Conservation (phyloP, 1,284 basidiomycete genomes). For the Sporisorium exsertum region DNA sequence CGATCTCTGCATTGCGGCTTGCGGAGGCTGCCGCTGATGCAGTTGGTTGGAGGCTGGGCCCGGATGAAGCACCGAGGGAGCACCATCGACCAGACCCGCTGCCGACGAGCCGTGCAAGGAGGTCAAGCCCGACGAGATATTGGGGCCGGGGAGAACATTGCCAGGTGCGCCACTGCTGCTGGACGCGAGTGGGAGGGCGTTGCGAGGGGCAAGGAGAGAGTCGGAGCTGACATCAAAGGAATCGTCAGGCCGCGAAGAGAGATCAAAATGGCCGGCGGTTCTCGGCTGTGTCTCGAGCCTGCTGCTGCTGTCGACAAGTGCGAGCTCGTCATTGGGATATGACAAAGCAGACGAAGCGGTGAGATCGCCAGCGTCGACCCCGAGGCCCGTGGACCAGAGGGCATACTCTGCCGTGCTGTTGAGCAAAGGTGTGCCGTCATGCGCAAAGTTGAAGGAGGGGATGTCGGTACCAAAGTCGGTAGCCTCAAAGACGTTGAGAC, state of each 20-base stretch:
- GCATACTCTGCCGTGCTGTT: slow-evolving; percentile 29
- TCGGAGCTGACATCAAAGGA: slow-evolving; percentile 24
- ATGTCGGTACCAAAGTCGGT: slow-evolving; percentile 30
- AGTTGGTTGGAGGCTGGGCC: slow-evolving; percentile 21
- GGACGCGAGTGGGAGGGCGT: background rate
- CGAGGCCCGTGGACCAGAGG: slow-evolving; percentile 33
- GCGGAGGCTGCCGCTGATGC: slow-evolving; percentile 21
- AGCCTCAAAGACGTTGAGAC: slow-evolving; percentile 62
- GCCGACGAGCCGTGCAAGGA: slow-evolving; percentile 16
- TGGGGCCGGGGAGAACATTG: slow-evolving; percentile 13
- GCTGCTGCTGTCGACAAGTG: slow-evolving; percentile 17
- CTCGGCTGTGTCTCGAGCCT: slow-evolving; percentile 36
- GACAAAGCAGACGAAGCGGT: slow-evolving; percentile 23
- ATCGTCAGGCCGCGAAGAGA: slow-evolving; percentile 16
- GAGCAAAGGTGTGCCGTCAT: slow-evolving; percentile 35
- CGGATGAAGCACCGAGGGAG: slow-evolving; percentile 39
- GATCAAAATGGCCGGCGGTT: slow-evolving; percentile 25
- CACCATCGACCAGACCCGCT: slow-evolving; percentile 11
- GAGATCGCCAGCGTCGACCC: slow-evolving; percentile 22
- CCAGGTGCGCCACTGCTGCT: background rate
- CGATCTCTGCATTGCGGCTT: slow-evolving; percentile 2
- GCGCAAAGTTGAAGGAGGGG: slow-evolving; percentile 33
- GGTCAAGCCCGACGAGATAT: slow-evolving; percentile 5
- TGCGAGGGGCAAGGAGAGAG: slow-evolving; percentile 13
- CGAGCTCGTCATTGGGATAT: slow-evolving; percentile 25